Conservation (phyloP, 2,329 filamentous ascomycete genomes). For the Ascochyta clinopodiicola region DNA sequence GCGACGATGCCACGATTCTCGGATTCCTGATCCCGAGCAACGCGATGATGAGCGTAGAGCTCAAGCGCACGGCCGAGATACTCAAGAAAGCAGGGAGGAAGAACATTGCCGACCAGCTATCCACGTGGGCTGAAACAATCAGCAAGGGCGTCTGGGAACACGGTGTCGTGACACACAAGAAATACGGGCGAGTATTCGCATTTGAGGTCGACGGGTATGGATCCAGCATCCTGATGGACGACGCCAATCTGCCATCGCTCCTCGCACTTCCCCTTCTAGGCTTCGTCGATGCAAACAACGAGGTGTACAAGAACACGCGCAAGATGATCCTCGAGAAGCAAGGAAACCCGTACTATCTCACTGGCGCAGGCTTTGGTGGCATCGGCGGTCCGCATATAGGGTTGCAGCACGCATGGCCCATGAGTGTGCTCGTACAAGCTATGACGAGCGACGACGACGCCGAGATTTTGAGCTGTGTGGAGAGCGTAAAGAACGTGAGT, state of each 20-base stretch:
- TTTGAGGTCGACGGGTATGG: conserved; percentile 90
- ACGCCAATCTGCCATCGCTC: conserved; percentile 84
- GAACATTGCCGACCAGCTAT: conserved; percentile 56
- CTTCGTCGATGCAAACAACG: conserved; percentile 69
- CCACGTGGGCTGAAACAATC: conserved; percentile 69
- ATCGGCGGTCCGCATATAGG: conserved; percentile 89
- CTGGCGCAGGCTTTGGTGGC: conserved; percentile 77
- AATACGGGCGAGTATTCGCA: conserved; percentile 80
- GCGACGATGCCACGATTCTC: conserved; percentile 91
- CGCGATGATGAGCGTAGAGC: conserved; percentile 92
- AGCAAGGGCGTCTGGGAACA: conserved; percentile 82
- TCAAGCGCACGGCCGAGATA: conserved; percentile 74
- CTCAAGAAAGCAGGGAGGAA: conserved; percentile 67
- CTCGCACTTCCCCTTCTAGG: conserved; percentile 80
- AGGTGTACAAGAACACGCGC: conserved; percentile 86
- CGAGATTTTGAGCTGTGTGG: conserved; percentile 78
- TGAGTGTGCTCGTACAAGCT: conserved; percentile 90
- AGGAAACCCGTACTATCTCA: conserved; percentile 89
- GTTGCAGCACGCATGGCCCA: conserved; percentile 91
- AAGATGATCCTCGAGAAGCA: conserved; percentile 76
- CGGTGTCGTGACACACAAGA: conserved; percentile 77
- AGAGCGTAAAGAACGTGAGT: conserved; percentile 76
- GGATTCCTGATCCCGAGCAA: conserved; percentile 96
- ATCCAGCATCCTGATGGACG: conserved; percentile 83
- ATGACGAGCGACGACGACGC: conserved; percentile 84